Evolutionary conservation across 2,329 filamentous ascomycete genomes (phyloP).

Genomic region (Microdochium nivale): DNA sequence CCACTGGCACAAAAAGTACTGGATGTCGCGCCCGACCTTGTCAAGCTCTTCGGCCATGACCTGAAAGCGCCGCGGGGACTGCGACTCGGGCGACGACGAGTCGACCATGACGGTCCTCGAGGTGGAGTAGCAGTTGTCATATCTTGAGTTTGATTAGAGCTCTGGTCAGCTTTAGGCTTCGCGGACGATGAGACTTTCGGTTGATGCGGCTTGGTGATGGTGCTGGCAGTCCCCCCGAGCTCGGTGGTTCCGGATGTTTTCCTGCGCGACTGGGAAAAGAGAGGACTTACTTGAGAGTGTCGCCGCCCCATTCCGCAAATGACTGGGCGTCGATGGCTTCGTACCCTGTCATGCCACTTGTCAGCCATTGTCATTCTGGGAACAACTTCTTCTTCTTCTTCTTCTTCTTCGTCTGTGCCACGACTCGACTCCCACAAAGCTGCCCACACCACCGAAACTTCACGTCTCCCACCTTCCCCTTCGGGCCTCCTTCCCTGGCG

Average conservation of each 20-base stretch:
- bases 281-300: constrained; percentile 40
- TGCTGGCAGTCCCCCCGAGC: neutral
- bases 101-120: constrained; percentile 33
- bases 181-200: too few relatives aligned
- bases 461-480: neutral
- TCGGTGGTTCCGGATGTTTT: neutral
- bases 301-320: constrained; percentile 34
- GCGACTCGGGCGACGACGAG: constrained; percentile 25
- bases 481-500: neutral
- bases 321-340: constrained; percentile 31
- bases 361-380: too few relatives aligned
- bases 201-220: neutral
- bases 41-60: constrained; percentile 36
- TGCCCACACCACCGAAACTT: neutral
- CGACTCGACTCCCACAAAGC: neutral
- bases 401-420: too few relatives aligned
- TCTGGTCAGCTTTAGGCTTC: too few relatives aligned
- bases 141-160: constrained; percentile 15
- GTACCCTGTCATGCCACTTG: constrained; percentile 19
- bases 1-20: constrained; percentile 46
- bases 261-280: neutral
- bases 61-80: constrained; percentile 30
- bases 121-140: constrained; percentile 40
- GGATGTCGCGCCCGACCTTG: constrained; percentile 27
- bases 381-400: too few relatives aligned